These are phyloP conservation scores for Citrus sinensis DNA, from an alignment of 345 rosid genomes.

Conservation along the genomic window DNA sequence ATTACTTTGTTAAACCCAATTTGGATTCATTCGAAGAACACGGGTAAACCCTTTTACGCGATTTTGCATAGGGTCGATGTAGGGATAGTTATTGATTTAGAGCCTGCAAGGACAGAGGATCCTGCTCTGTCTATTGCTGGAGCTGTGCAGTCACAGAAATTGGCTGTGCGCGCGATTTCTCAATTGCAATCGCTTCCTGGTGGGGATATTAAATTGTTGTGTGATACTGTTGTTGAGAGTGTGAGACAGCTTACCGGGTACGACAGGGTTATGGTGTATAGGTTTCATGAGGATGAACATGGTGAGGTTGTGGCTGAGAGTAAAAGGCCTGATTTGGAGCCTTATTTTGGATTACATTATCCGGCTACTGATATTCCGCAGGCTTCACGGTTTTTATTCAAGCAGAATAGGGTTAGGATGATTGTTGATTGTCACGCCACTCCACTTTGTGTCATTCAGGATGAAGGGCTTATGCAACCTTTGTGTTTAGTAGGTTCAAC, in stretches of 20 bases:
- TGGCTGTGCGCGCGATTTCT: constrained; percentile 90
- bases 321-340: constrained; percentile 75
- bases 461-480: constrained; percentile 76
- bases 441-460: constrained; percentile 62
- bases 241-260: constrained; percentile 92
- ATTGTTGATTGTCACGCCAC: constrained; percentile 83
- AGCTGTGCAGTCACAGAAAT: constrained; percentile 95
- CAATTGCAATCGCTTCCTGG: constrained; percentile 90
- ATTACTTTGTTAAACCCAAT: constrained; percentile 84
- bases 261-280: constrained; percentile 96
- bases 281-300: constrained; percentile 97
- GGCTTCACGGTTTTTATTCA: constrained; percentile 90
- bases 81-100: constrained; percentile 94
- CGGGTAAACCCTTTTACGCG: constrained; percentile 85
- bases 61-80: constrained; percentile 92
- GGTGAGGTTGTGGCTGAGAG: constrained; percentile 99
- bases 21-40: constrained; percentile 83
- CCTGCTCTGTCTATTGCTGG: constrained; percentile 97
- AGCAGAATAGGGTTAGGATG: constrained; percentile 96
- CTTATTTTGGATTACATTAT: constrained; percentile 90
- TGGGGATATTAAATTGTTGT: constrained; percentile 79
- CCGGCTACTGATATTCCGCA: constrained; percentile 99
- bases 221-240: constrained; percentile 87
- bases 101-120: constrained; percentile 90
- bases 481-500: constrained; percentile 96